These are phyloP conservation scores for Didymosphaeria variabile DNA, from an alignment of 2,329 filamentous ascomycete genomes.

Conservation along the genomic window DNA sequence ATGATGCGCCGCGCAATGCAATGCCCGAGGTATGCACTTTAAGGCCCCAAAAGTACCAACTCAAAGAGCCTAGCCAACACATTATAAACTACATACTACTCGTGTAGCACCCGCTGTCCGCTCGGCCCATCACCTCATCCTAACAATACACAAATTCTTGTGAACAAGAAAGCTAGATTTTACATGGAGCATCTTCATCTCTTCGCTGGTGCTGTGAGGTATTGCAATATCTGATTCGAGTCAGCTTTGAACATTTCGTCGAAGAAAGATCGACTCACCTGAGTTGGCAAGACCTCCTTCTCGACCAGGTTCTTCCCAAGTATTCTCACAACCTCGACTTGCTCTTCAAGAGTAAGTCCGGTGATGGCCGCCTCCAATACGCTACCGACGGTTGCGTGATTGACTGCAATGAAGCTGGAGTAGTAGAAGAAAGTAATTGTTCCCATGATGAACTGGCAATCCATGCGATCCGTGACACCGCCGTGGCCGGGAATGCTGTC, in stretches of 20 bases:
- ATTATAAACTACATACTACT: conserved; percentile 14
- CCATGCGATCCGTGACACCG: conserved; percentile 98
- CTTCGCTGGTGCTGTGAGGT: conserved; percentile 7
- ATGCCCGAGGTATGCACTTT: conserved; percentile 1
- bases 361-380: conserved; percentile 93
- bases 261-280: conserved; percentile 51
- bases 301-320: conserved; percentile 71
- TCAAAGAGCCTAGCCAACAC: not conserved
- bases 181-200: not conserved
- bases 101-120: not conserved
- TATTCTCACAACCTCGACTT: conserved; percentile 78
- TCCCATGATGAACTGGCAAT: conserved; percentile 99
- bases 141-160: conserved; percentile 2
- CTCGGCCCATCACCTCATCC: not conserved
- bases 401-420: conserved; percentile 91
- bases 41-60: not conserved
- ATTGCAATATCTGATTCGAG: not conserved
- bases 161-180: not conserved
- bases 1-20: conserved; percentile 5
- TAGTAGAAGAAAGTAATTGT: conserved; percentile 99
- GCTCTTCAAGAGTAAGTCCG: conserved; percentile 85
- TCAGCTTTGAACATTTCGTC: not conserved
- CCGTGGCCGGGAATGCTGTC: conserved; percentile 97
- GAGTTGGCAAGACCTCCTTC: conserved; percentile 65
- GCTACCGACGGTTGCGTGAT: conserved; percentile 84